These are phyloP conservation scores for Biscogniauxia mediterranea DNA, from an alignment of 2,329 filamentous ascomycete genomes.

Conservation along the genomic window DNA sequence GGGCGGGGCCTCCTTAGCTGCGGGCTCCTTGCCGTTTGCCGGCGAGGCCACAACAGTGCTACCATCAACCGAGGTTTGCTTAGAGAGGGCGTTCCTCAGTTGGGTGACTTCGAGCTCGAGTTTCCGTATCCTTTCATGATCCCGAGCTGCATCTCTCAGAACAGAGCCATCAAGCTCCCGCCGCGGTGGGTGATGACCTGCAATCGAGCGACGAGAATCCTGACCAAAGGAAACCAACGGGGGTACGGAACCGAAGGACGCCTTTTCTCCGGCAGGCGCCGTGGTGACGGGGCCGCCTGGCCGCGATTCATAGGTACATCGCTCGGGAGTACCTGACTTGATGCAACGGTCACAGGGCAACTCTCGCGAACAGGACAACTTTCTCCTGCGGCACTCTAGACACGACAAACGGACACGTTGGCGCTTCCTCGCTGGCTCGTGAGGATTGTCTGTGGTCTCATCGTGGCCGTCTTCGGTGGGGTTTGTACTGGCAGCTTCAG, in stretches of 20 bases:
- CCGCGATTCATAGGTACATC: constrained; percentile 57
- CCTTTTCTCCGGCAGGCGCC: constrained; percentile 40
- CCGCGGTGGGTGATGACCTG: constrained; percentile 35
- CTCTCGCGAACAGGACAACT: constrained; percentile 61
- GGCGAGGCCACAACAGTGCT: constrained; percentile 51
- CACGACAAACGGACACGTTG: constrained; percentile 60
- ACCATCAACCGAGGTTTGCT: constrained; percentile 48
- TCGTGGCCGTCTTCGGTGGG: constrained; percentile 18
- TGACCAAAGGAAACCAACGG: constrained; percentile 41
- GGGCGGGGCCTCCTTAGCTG: constrained; percentile 33
- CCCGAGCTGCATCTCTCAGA: constrained; percentile 42
- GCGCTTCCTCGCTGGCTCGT: constrained; percentile 51
- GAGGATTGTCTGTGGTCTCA: constrained; percentile 27
- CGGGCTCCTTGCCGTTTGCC: constrained; percentile 44
- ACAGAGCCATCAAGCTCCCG: constrained; percentile 34
- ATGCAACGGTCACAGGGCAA: constrained; percentile 61
- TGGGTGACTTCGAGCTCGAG: constrained; percentile 59
- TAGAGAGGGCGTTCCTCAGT: constrained; percentile 51
- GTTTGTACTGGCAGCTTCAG: constrained; percentile 8
- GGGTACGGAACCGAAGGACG: constrained; percentile 48
- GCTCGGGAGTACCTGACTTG: constrained; percentile 59
- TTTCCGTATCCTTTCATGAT: constrained; percentile 57
- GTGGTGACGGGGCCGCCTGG: constrained; percentile 29
- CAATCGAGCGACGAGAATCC: constrained; percentile 22
- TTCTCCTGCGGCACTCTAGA: constrained; percentile 58